A percentile compares a stretch with the other conserved stretches of the same genome.
These are phyloP conservation scores for Hyphopichia fennica DNA, from an alignment of 1,139 yeast genomes.

Conservation along the genomic window DNA sequence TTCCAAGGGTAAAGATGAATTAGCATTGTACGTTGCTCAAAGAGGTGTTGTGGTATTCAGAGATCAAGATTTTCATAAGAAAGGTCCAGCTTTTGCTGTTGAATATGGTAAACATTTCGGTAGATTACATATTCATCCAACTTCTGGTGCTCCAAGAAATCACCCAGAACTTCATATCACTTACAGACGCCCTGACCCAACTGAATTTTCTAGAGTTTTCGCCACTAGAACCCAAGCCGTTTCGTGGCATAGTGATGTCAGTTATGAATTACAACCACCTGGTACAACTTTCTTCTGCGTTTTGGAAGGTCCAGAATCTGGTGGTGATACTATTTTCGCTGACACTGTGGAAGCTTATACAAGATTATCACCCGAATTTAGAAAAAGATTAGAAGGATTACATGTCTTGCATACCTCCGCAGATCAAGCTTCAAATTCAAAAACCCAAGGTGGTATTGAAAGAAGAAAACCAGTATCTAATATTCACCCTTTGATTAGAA, in stretches of 20 bases:
- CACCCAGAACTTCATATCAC: conserved; percentile 29
- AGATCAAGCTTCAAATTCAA: conserved; percentile 53
- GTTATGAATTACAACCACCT: conserved; percentile 69
- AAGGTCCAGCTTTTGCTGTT: conserved; percentile 30
- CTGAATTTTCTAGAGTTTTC: conserved; percentile 27
- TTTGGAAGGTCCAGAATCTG: conserved; percentile 58
- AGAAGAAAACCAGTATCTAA: conserved; percentile 30
- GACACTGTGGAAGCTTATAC: conserved; percentile 64
- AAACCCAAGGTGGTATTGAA: conserved; percentile 27
- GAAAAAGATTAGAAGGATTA: conserved; percentile 47
- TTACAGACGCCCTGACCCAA: conserved; percentile 23
- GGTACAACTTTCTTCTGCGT: conserved; percentile 60
- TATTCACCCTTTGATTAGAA: conserved; percentile 48
- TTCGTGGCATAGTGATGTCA: conserved; percentile 66
- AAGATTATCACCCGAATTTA: conserved; percentile 54
- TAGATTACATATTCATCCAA: conserved; percentile 33
- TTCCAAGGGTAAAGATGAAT: conserved; percentile 36
- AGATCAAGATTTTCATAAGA: conserved; percentile 27
- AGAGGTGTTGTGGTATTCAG: conserved; percentile 34
- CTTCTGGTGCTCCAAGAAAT: conserved; percentile 31
- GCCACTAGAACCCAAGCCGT: conserved; percentile 32
- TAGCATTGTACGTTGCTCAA: conserved; percentile 31
- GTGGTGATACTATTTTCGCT: conserved; percentile 70
- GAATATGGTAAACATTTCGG: conserved; percentile 31
- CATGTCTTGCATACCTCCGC: conserved; percentile 55